Conservation (phyloP, 2,329 filamentous ascomycete species). For the Phyllosticta citrichinensis region DNA sequence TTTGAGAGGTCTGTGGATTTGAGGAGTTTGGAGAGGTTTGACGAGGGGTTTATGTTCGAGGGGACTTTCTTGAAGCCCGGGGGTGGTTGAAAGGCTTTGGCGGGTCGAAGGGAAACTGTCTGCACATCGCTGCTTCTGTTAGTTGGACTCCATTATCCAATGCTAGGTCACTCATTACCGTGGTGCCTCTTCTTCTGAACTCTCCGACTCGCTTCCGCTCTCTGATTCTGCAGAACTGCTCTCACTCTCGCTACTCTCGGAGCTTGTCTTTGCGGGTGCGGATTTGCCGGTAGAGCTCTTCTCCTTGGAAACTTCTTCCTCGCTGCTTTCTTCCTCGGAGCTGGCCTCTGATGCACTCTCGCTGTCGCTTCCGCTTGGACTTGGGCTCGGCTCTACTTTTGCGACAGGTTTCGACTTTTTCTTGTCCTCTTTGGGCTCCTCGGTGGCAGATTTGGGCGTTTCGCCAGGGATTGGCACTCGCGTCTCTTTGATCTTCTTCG, state of each 20-base stretch:
- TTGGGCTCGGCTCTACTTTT: background rate
- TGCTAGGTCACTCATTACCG: background rate
- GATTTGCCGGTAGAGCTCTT: background rate
- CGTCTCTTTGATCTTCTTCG: conserved; percentile 23
- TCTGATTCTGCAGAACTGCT: conserved; percentile 1
- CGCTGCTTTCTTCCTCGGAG: conserved; percentile 7
- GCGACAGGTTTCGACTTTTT: background rate
- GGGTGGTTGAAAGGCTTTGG: conserved; percentile 27
- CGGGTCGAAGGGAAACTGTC: conserved; percentile 21
- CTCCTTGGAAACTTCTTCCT: conserved; percentile 1
- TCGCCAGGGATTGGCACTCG: conserved; percentile 24
- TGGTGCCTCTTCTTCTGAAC: conserved; percentile 14
- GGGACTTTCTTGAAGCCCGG: conserved; percentile 39
- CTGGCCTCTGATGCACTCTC: conserved; percentile 3
- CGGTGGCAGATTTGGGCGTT: conserved; percentile 14
- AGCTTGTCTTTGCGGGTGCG: background rate
- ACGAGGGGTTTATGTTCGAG: conserved; percentile 33
- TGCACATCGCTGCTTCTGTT: conserved; percentile 18
- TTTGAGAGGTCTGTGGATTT: conserved; percentile 50
- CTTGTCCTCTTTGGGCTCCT: conserved; percentile 3
- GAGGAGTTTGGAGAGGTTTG: conserved; percentile 39
- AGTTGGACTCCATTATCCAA: background rate
- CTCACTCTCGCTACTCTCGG: conserved; percentile 11
- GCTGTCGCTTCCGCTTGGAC: background rate
- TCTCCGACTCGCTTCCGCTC: conserved; percentile 29